phyloP scores from a whole-genome alignment of 495 filamentous ascomycete species.

The Aspergillus hancockii region DNA sequence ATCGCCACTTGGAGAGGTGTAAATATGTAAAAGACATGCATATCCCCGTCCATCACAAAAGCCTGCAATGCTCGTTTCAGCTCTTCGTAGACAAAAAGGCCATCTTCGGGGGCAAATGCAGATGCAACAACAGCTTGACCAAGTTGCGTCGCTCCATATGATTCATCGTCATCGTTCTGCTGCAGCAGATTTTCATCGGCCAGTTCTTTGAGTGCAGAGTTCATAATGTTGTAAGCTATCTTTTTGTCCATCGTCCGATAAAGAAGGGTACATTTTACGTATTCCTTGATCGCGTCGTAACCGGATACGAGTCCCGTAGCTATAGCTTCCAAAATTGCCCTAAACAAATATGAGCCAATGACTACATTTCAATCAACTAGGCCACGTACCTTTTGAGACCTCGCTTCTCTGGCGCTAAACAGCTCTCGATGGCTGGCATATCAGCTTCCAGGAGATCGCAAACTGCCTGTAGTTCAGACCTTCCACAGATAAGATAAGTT shows the following conservation, averaged over 20 bases:
- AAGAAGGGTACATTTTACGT: slow-evolving; percentile 68
- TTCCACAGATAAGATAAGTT: slow-evolving; percentile 75
- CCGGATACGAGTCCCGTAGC: slow-evolving; percentile 72
- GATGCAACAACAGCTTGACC: slow-evolving; percentile 75
- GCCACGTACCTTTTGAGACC: slow-evolving; percentile 62
- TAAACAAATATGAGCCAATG: slow-evolving; percentile 24
- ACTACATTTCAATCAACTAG: not conserved
- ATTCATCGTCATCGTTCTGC: slow-evolving; percentile 45
- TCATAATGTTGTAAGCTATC: slow-evolving; percentile 57
- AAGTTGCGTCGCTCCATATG: slow-evolving; percentile 63
- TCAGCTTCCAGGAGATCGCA: slow-evolving; percentile 72
- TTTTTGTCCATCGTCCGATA: slow-evolving; percentile 56
- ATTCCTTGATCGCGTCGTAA: slow-evolving; percentile 67
- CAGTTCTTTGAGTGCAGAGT: slow-evolving; percentile 56
- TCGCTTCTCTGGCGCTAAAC: slow-evolving; percentile 65
- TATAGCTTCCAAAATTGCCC: slow-evolving; percentile 74
- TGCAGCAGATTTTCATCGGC: slow-evolving; percentile 34
- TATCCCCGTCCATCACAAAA: slow-evolving; percentile 83
- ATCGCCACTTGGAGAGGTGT: slow-evolving; percentile 62
- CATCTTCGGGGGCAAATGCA: slow-evolving; percentile 73
- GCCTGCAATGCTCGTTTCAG: slow-evolving; percentile 65
- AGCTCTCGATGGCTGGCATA: slow-evolving; percentile 69
- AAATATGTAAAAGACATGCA: slow-evolving; percentile 83
- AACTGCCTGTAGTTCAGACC: slow-evolving; percentile 67
- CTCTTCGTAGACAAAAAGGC: slow-evolving; percentile 72